Percentiles rank a stretch among this genome's conserved stretches.
Conservation (phyloP, 495 filamentous ascomycete species). For the Aspergillus affinis region DNA sequence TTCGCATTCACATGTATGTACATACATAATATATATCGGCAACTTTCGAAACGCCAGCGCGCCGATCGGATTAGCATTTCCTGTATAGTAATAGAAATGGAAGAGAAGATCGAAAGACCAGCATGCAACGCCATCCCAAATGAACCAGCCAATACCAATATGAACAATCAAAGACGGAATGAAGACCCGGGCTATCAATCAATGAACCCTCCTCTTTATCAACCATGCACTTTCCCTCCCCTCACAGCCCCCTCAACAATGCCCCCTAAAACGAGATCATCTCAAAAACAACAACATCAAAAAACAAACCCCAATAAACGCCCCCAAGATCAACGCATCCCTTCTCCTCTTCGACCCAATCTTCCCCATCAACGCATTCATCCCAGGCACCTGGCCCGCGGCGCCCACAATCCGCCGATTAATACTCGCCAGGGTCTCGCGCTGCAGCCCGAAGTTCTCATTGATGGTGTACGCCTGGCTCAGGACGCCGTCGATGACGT, state of each 20-base stretch:
- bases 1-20: constrained; percentile 23
- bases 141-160: constrained; percentile 1
- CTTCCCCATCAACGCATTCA: constrained; percentile 89
- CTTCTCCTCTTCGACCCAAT: constrained; percentile 94
- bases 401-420: constrained; percentile 85
- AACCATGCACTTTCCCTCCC: no score
- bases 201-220: background rate
- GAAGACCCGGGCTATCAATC: no score
- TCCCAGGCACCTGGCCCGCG: constrained; percentile 85
- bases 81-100: constrained; percentile 16
- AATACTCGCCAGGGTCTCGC: constrained; percentile 81
- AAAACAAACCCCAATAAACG: constrained; percentile 88
- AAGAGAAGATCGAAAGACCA: constrained; percentile 2
- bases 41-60: background rate
- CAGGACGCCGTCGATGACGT: constrained; percentile 83
- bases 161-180: background rate
- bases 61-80: constrained; percentile 5
- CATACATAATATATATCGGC: constrained; percentile 14
- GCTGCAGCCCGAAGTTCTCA: constrained; percentile 82
- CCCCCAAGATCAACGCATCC: constrained; percentile 89
- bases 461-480: constrained; percentile 97
- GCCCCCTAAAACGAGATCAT: no score
- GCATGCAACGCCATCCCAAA: constrained; percentile 17
- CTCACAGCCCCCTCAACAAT: no score
- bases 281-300: constrained; percentile 82